Evolutionary conservation across 169 alveolate genomes (phyloP).

Genomic region (Plasmodium knowlesi): DNA sequence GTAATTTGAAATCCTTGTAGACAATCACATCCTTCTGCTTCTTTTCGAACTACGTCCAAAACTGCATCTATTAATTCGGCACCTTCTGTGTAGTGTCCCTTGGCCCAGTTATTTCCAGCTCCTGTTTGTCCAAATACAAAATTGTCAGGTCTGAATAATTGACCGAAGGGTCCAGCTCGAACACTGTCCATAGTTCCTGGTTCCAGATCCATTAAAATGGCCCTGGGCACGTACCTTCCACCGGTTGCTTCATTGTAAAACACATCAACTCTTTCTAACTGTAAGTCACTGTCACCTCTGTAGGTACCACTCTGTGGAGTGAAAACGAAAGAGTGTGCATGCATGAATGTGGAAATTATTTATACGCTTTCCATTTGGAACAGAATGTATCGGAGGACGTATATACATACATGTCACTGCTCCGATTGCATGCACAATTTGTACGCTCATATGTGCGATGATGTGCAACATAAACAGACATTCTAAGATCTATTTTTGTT

Average conservation of each 20-base stretch:
- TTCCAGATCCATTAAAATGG: slow-evolving; percentile 98
- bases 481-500: not conserved
- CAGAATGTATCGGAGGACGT: not conserved
- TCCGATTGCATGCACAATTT: not conserved
- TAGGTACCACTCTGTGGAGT: slow-evolving; percentile 93
- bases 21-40: slow-evolving; percentile 99
- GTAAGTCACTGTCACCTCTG: slow-evolving; percentile 97
- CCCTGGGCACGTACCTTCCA: slow-evolving; percentile 98
- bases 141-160: slow-evolving; percentile 98
- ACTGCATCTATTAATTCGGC: slow-evolving; percentile 99
- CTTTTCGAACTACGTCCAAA: slow-evolving; percentile 98
- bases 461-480: not conserved
- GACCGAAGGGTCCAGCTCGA: slow-evolving; percentile 98
- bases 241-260: slow-evolving; percentile 98
- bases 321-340: not conserved
- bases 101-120: slow-evolving; percentile 99
- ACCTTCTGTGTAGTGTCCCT: slow-evolving; percentile 99
- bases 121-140: slow-evolving; percentile 99
- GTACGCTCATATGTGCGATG: not conserved
- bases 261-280: slow-evolving; percentile 96
- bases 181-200: slow-evolving; percentile 99
- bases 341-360: not conserved
- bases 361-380: not conserved
- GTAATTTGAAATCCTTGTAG: slow-evolving; percentile 98
- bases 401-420: not conserved